Conservation (phyloP, 73 alveolate genomes). For the Paramecium octaurelia region DNA sequence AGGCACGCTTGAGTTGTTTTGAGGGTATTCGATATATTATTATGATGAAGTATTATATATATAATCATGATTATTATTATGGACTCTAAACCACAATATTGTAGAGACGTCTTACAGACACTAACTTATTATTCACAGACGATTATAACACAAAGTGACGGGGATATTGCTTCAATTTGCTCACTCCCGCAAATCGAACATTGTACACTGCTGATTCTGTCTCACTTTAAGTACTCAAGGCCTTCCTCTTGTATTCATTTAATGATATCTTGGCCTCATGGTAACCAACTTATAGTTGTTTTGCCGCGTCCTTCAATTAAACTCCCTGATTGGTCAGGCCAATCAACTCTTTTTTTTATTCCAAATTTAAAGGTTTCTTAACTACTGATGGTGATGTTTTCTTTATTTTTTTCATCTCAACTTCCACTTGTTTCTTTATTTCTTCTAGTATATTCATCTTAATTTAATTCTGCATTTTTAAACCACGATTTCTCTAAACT, state of each 20-base stretch:
- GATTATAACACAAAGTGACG: neutral
- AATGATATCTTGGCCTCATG: neutral
- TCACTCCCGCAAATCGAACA: neutral
- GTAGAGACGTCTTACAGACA: constrained; percentile 82
- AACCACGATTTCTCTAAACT: neutral
- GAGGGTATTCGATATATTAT: constrained; percentile 78
- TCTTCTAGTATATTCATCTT: neutral
- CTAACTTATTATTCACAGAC: neutral
- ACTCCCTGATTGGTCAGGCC: neutral
- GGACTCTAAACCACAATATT: constrained; percentile 94
- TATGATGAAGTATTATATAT: neutral
- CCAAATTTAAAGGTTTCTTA: neutral
- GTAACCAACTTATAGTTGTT: neutral
- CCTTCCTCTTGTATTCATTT: neutral
- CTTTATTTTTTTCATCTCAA: neutral
- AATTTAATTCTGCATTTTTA: neutral
- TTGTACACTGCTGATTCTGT: neutral
- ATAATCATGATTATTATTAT: constrained; percentile 96
- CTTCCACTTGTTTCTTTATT: neutral
- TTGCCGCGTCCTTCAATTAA: neutral
- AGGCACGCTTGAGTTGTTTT: constrained; percentile 54
- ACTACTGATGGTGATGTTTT: neutral
- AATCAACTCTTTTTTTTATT: neutral
- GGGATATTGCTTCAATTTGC: neutral
- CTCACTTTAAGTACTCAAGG: neutral